Percentiles rank a stretch among this genome's conserved stretches.
Evolutionary conservation across 257 asterid species (phyloP).

Genomic region (Eucommia ulmoides): DNA sequence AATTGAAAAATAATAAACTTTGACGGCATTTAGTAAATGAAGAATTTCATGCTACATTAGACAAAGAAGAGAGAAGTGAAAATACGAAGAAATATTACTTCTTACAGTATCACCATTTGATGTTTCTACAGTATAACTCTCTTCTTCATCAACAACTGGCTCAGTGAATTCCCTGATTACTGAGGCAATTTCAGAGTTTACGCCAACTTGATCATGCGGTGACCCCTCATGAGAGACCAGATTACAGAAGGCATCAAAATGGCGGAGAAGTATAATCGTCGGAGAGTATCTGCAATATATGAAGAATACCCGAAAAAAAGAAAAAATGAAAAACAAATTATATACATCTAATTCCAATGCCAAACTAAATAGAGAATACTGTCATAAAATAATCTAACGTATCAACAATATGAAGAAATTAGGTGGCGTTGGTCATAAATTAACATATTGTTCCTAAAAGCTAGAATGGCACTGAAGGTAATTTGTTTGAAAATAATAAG

Average conservation of each 20-base stretch:
- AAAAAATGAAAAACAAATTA: too few relatives aligned
- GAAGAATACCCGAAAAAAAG: too few relatives aligned
- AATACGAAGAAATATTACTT: constrained; percentile 8
- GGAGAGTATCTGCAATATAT: constrained; percentile 84
- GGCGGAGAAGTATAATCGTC: constrained; percentile 83
- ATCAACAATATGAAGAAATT: too few relatives aligned
- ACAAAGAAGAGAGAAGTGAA: constrained; percentile 2
- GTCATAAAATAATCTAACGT: too few relatives aligned
- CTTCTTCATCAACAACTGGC: constrained; percentile 45
- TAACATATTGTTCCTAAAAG: too few relatives aligned
- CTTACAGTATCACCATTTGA: constrained; percentile 43
- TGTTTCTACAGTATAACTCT: constrained; percentile 30
- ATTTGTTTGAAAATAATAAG: too few relatives aligned
- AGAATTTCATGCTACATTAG: neutral
- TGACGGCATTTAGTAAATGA: neutral
- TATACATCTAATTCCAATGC: too few relatives aligned
- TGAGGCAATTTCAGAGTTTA: constrained; percentile 76
- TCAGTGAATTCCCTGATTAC: constrained; percentile 74
- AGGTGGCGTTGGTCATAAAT: too few relatives aligned
- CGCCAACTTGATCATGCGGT: constrained; percentile 71
- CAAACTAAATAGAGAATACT: too few relatives aligned
- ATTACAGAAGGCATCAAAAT: constrained; percentile 76
- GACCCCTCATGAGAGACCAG: constrained; percentile 65
- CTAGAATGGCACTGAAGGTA: too few relatives aligned
- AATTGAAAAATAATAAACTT: too few relatives aligned